Conservation (phyloP, 2,329 filamentous ascomycete genomes). For the Aspergillus proliferans region DNA sequence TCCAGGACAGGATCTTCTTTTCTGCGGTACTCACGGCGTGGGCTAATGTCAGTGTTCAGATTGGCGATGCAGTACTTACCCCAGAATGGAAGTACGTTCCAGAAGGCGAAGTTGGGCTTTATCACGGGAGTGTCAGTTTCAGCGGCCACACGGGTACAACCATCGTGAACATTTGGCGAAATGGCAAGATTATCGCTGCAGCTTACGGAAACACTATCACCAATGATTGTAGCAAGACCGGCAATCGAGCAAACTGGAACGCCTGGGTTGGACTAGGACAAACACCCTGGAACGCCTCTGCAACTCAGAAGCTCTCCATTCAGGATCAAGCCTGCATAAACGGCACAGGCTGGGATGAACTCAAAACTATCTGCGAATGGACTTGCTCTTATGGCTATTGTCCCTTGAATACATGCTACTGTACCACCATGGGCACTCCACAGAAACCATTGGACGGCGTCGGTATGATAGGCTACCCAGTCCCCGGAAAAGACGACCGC, state of each 20-base stretch:
- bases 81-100: slow-evolving; percentile 23
- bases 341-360: slow-evolving; percentile 11
- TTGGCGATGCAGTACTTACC: slow-evolving; percentile 20
- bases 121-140: slow-evolving; percentile 25
- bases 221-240: slow-evolving; percentile 12
- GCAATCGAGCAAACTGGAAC: slow-evolving; percentile 30
- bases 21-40: slow-evolving; percentile 30
- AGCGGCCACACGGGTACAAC: slow-evolving; percentile 18
- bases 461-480: slow-evolving; percentile 12
- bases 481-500: slow-evolving; percentile 6
- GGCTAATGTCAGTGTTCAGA: slow-evolving; percentile 24
- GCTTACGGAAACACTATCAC: slow-evolving; percentile 21
- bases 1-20: slow-evolving; percentile 20
- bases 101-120: slow-evolving; percentile 25
- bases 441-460: slow-evolving; percentile 1
- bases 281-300: not conserved
- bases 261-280: slow-evolving; percentile 26
- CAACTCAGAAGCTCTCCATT: slow-evolving; percentile 1
- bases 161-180: slow-evolving; percentile 20
- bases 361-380: slow-evolving; percentile 20
- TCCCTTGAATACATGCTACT: slow-evolving; percentile 18
- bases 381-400: slow-evolving; percentile 24
- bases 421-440: slow-evolving; percentile 11
- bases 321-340: slow-evolving; percentile 14
- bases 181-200: slow-evolving; percentile 12